A percentile compares a stretch with the other conserved stretches of the same genome.
These are phyloP conservation scores for Euphorbia peplus DNA, from an alignment of 345 rosid species.

Conservation along the genomic window DNA sequence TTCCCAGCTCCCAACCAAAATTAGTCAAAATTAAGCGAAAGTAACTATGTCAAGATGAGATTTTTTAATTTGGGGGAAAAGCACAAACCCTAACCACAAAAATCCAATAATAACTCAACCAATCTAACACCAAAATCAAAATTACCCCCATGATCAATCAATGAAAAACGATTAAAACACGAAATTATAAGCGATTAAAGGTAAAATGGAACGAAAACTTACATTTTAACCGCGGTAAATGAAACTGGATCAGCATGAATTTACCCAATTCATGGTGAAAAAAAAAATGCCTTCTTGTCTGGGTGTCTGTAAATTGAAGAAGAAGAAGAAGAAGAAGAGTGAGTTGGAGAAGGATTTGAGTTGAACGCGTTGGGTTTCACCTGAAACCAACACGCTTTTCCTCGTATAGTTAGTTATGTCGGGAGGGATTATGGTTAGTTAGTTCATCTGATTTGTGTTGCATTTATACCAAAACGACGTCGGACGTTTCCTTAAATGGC, in stretches of 20 bases:
- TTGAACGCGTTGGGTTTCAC: slow-evolving; percentile 14
- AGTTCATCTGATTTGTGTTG: not conserved
- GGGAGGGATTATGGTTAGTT: not conserved
- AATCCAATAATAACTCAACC: not conserved
- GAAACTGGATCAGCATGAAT: slow-evolving; percentile 12
- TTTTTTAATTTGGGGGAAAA: not conserved
- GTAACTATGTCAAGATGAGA: not conserved
- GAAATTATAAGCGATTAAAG: not conserved
- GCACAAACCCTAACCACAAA: slow-evolving; percentile 2
- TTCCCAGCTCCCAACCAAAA: too few species aligned
- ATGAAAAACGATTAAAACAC: not conserved
- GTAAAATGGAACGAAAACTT: not conserved
- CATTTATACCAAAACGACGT: not conserved
- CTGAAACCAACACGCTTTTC: slow-evolving; percentile 11
- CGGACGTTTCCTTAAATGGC: not conserved
- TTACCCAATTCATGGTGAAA: not conserved
- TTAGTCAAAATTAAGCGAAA: not conserved
- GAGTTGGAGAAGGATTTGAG: slow-evolving; percentile 19
- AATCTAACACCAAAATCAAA: not conserved
- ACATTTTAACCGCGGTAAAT: slow-evolving; percentile 7
- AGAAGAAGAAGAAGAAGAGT: slow-evolving; percentile 3
- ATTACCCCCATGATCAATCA: not conserved
- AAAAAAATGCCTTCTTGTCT: not conserved
- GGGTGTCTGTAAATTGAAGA: not conserved
- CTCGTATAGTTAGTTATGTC: not conserved